A percentile compares a stretch with the other conserved stretches of the same genome.
These are phyloP conservation scores for Albophoma yamanashiensis DNA, from an alignment of 2,329 filamentous ascomycete species.

Conservation along the genomic window DNA sequence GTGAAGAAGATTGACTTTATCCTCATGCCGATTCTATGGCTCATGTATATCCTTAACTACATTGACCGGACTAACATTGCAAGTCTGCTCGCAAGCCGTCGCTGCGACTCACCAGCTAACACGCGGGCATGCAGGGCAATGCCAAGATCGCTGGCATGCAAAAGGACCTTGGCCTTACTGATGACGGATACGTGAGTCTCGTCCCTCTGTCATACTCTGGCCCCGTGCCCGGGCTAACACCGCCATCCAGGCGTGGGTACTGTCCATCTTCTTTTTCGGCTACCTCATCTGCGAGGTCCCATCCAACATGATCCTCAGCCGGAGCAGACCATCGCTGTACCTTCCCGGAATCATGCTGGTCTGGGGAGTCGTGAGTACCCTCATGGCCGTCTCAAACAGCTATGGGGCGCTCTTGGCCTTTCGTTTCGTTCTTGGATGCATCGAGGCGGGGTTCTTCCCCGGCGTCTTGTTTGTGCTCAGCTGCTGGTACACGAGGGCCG, in stretches of 20 bases:
- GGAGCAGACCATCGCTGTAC: constrained; percentile 37
- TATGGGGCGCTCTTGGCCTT: constrained; percentile 34
- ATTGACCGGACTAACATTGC: constrained; percentile 19
- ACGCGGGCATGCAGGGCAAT: constrained; percentile 22
- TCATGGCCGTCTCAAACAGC: constrained; percentile 36
- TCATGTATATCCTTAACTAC: constrained; percentile 27
- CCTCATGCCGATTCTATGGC: constrained; percentile 39
- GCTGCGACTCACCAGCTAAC: not conserved
- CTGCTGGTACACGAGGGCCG: constrained; percentile 41
- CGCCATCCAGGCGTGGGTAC: constrained; percentile 21
- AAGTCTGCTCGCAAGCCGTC: not conserved
- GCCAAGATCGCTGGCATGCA: constrained; percentile 41
- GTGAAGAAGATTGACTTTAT: constrained; percentile 26
- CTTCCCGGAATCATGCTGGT: constrained; percentile 37
- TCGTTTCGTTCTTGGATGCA: constrained; percentile 35
- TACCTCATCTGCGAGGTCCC: constrained; percentile 44
- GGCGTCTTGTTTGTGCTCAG: constrained; percentile 41
- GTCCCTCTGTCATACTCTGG: not conserved
- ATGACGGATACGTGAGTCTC: constrained; percentile 51
- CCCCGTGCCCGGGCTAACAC: constrained; percentile 25
- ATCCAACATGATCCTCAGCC: constrained; percentile 41
- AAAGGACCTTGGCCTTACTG: constrained; percentile 31
- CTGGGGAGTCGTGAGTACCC: constrained; percentile 27
- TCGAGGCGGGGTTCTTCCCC: constrained; percentile 41
- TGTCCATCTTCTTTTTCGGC: constrained; percentile 43